Evolutionary conservation across 208 protist species (phyloP).

Genomic region (Herpetomonas samuelpessoai): DNA sequence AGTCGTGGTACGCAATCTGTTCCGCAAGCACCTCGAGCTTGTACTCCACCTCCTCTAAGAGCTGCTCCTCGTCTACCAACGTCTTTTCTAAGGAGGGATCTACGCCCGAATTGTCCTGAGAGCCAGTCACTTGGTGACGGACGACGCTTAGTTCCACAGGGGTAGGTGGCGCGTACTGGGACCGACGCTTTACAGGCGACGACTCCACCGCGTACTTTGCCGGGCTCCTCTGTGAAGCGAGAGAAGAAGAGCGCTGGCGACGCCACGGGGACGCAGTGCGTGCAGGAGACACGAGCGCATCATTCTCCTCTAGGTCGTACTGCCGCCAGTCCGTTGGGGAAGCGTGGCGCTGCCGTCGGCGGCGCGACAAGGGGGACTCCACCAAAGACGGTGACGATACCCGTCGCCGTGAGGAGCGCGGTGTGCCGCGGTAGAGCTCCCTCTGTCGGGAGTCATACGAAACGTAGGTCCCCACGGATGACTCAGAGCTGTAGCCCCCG

Average conservation of each 20-base stretch:
- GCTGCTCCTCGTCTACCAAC: slow-evolving; percentile 20
- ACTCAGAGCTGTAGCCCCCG: no score
- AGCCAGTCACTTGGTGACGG: not conserved
- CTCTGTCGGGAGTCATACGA: not conserved
- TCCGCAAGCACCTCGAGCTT: slow-evolving; percentile 37
- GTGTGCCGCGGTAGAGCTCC: not conserved
- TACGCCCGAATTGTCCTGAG: slow-evolving; percentile 1
- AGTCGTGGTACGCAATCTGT: slow-evolving; percentile 33
- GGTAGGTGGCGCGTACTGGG: not conserved
- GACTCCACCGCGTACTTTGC: not conserved
- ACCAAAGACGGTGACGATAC: not conserved
- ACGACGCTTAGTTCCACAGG: slow-evolving; percentile 1
- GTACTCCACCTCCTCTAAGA: slow-evolving; percentile 44
- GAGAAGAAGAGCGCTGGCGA: not conserved
- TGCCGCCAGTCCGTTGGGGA: slow-evolving; percentile 3
- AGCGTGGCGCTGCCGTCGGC: not conserved
- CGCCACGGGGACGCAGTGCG: not conserved
- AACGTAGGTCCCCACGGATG: no score
- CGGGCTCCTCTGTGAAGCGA: not conserved
- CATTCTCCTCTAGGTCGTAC: no score
- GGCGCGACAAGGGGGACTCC: not conserved
- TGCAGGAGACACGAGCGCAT: no score
- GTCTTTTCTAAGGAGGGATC: slow-evolving; percentile 2
- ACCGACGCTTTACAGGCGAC: slow-evolving; percentile 8
- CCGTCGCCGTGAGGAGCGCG: not conserved